Base-by-base conservation (phyloP, 2,329 filamentous ascomycete genomes). In the Exophiala sp. region DNA sequence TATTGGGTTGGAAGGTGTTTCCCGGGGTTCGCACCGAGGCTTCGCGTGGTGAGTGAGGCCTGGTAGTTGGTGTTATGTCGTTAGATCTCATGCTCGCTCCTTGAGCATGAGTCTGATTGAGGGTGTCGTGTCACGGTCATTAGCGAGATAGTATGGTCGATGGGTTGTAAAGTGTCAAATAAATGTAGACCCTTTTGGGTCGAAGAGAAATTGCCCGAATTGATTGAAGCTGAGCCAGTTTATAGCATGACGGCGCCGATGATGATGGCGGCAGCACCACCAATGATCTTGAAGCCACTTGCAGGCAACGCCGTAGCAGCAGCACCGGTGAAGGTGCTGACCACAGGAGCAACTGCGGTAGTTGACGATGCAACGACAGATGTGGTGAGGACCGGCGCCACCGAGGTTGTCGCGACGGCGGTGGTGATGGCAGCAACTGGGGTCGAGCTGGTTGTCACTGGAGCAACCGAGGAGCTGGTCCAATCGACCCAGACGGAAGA, bases 101-200 rank as follows among this genome's bases (percentile, higher is more conserved):
- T 50, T 53, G 50, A 51, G 53, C 50, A 53, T 53, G 53, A 56
- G 49, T 50, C 14, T 54, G 23, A 21, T 50, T 23, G 43, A 44
- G 10, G 21, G n/a, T 11, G 37, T 46, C 43, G 23, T 50, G 10
- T 49, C 43, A 37, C 43, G 37, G 46, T 44, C 37, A 49, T 44
- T 55, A 43, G 27, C 21, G 42, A 38, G 5, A 27, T 27, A 10
- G 42, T 41, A 50, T 19, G 19, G 30, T 49, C 19, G 38, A 14
- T 19, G 29, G 37, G 29, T 35, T 37, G 19, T 21, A 16, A 44
- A 37, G 16, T 23, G 29, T 18, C n/a, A n/a, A n/a, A n/a, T n/a
- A n/a, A n/a, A n/a, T n/a, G n/a, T n/a, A n/a, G n/a, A n/a, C n/a
- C n/a, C n/a, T n/a, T n/a, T n/a, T n/a, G n/a, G n/a, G 24, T 23